Conservation (phyloP, 768 basidiomycete species). For the Antrodiella citrinella region DNA sequence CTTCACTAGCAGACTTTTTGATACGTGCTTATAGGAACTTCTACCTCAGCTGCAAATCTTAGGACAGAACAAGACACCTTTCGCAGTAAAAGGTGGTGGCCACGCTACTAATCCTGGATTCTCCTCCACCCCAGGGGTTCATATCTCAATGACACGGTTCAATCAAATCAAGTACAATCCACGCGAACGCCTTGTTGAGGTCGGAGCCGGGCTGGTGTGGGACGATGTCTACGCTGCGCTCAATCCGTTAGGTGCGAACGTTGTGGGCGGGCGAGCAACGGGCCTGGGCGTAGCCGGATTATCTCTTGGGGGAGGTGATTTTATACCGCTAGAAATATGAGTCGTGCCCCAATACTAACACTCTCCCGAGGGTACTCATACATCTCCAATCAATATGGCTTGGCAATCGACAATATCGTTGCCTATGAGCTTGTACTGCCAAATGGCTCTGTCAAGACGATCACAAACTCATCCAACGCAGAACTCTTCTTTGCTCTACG, state of each 20-base stretch:
- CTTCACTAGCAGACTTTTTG: background rate
- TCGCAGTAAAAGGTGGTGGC: slow-evolving; percentile 30
- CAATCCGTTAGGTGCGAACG: slow-evolving; percentile 38
- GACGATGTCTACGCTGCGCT: slow-evolving; percentile 57
- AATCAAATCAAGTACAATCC: slow-evolving; percentile 17
- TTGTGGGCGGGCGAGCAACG: slow-evolving; percentile 50
- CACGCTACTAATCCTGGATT: slow-evolving; percentile 19
- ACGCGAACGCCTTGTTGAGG: slow-evolving; percentile 11
- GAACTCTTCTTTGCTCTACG: slow-evolving; percentile 33
- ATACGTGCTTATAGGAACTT: no score
- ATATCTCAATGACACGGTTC: slow-evolving; percentile 27
- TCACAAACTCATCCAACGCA: slow-evolving; percentile 23
- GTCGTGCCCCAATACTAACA: no score
- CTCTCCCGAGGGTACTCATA: slow-evolving; percentile 45
- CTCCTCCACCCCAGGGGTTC: slow-evolving; percentile 20
- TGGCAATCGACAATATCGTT: slow-evolving; percentile 42
- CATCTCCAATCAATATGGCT: slow-evolving; percentile 46
- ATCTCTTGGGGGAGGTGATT: slow-evolving; percentile 43
- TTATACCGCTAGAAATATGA: no score
- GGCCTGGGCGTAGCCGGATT: slow-evolving; percentile 32
- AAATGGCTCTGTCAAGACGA: slow-evolving; percentile 30
- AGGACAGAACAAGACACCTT: slow-evolving; percentile 32
- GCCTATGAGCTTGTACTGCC: slow-evolving; percentile 48
- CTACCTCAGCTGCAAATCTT: slow-evolving; percentile 38
- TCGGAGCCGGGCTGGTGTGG: slow-evolving; percentile 46